Evolutionary conservation across 1,284 basidiomycete genomes (phyloP), one percentile per base, ranked within the genome.

Genomic region (Boletus mariae): DNA sequence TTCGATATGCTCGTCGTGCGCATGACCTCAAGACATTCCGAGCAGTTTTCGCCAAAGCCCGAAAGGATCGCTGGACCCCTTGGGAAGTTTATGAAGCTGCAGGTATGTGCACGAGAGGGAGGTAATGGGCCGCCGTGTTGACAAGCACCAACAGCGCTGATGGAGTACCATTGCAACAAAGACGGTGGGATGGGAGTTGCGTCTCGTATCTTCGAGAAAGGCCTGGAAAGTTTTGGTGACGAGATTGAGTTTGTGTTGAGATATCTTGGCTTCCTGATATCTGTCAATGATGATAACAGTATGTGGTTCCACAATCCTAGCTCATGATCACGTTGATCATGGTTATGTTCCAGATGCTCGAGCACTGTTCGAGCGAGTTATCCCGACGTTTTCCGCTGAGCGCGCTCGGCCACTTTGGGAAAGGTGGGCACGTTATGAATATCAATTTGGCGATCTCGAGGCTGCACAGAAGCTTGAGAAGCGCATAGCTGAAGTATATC

Each of bases 231-330:
- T 5, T 98, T 93, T 68, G 81, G 83, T 5, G 83, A 89, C 28
- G 92, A 98, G 59, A 83, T 88, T 23, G 87, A 92, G 52, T 98
- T 88, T 61, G 92, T 97, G 10, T 74, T 92, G 53, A 83, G 88
- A 51, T 98, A 98, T 73, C 82, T 99, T 40, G 85, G 88, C 31
- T 99, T 97, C 78, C 76, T 99, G 59, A 90, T 99, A 59, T 89
- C 87, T 17, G 84, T 97, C 73, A 98, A 99, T 68, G 96, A 99
- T 71, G 90, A 95, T 64, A 93, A 88, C 67, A 98, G 94, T 95
- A 64, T 80, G 80, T 43, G 8, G 23, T 40, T 52, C 45, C 17
- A n/a, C 31, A 50, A 41, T 50, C 17, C 44, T 40, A 26, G 20
- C n/a, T 29, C 25, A 5, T 28, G 5, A 47, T 48, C 45, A 47